Conservation (phyloP, 2,329 filamentous ascomycete genomes). For the Amylocarpus encephaloides region DNA sequence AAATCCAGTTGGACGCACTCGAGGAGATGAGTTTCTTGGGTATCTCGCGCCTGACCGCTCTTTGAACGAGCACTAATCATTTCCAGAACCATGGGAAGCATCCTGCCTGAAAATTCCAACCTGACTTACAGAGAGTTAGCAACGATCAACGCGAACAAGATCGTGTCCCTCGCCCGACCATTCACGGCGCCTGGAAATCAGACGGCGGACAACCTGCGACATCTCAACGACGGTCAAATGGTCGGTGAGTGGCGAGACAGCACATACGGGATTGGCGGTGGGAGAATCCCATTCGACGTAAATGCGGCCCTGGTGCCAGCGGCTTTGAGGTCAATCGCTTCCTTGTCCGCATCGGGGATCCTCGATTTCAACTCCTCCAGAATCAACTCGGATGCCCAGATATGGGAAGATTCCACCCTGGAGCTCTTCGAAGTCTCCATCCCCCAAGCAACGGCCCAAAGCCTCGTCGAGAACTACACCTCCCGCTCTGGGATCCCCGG, state of each 20-base stretch:
- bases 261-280: conserved; percentile 52
- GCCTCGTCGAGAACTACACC: conserved; percentile 44
- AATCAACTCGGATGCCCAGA: conserved; percentile 45
- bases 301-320: conserved; percentile 58
- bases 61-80: too few relatives aligned
- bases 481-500: conserved; percentile 38
- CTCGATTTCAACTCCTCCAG: conserved; percentile 39
- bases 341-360: conserved; percentile 39
- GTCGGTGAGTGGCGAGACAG: conserved; percentile 61
- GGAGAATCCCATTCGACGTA: conserved; percentile 58
- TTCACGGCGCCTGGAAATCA: conserved; percentile 45
- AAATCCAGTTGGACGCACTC: conserved; percentile 37
- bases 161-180: conserved; percentile 48
- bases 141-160: conserved; percentile 48
- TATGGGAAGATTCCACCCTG: conserved; percentile 58
- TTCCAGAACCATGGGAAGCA: too few relatives aligned
- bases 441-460: conserved; percentile 37
- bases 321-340: conserved; percentile 51
- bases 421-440: conserved; percentile 48
- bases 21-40: conserved; percentile 4
- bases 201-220: conserved; percentile 48
- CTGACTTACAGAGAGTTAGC: conserved; percentile 48
- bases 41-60: too few relatives aligned
- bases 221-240: conserved; percentile 45
- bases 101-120: conserved; percentile 36